Evolutionary conservation across 441 rosid genomes (phyloP).

Genomic region (Adansonia grandidieri): DNA sequence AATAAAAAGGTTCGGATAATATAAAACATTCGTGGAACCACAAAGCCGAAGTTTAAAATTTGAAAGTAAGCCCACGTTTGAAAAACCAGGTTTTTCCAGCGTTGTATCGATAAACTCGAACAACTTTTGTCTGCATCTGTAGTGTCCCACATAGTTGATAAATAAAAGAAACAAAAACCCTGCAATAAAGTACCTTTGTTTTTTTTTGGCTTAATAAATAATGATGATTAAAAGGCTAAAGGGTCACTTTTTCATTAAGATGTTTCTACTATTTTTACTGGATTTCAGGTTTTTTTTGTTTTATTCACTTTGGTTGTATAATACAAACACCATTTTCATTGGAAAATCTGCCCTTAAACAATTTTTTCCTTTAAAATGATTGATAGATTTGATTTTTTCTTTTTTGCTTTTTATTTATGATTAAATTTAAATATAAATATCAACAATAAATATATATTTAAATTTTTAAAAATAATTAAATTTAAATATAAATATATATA

Average conservation of each 20-base stretch:
- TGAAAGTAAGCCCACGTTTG: constrained; percentile 24
- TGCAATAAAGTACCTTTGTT: too few species aligned
- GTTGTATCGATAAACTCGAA: neutral
- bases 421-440: too few species aligned
- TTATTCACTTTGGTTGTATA: neutral
- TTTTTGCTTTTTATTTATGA: too few species aligned
- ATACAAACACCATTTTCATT: neutral
- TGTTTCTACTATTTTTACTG: constrained; percentile 41
- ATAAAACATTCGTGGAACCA: neutral
- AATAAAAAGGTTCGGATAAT: too few species aligned
- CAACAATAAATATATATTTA: too few species aligned
- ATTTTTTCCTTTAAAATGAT: too few species aligned
- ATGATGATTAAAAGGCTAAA: constrained; percentile 13
- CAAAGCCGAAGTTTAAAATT: neutral
- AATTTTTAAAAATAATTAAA: too few species aligned
- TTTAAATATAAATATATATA: too few species aligned
- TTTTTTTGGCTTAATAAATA: constrained; percentile 19
- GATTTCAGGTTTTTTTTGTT: constrained; percentile 44
- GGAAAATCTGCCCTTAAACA: neutral
- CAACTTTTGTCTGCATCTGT: constrained; percentile 4
- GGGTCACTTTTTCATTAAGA: constrained; percentile 31
- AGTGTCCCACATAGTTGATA: neutral
- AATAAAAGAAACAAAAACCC: neutral
- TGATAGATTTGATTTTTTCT: too few species aligned
- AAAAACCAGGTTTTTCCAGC: constrained; percentile 33